Conservation (phyloP, 1,284 basidiomycete species). For the Grifola frondosa region DNA sequence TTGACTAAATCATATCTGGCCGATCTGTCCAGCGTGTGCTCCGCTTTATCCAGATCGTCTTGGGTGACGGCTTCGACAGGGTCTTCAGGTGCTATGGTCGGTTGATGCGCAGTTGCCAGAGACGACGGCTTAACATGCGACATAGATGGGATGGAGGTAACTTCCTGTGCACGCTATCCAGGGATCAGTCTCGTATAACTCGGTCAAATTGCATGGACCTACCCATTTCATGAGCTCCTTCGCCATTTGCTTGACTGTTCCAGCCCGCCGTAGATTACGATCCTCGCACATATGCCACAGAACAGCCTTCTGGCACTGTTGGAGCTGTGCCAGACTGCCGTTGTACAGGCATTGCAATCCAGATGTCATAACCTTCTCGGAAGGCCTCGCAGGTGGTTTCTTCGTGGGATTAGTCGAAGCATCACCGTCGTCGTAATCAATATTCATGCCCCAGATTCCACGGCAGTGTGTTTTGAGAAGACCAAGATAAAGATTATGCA, state of each 20-base stretch:
- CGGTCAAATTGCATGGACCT: too few species aligned
- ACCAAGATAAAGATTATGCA: slow-evolving; percentile 35
- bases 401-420: slow-evolving; percentile 2
- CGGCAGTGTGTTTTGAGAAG: slow-evolving; percentile 25
- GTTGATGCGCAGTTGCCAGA: too few species aligned
- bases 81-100: too few species aligned
- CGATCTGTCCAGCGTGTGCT: too few species aligned
- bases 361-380: not conserved
- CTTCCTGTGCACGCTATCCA: too few species aligned
- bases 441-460: slow-evolving; percentile 28
- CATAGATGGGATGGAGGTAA: too few species aligned
- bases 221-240: not conserved
- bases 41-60: too few species aligned
- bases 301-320: not conserved
- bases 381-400: not conserved
- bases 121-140: too few species aligned
- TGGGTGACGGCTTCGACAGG: too few species aligned
- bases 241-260: not conserved
- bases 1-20: too few species aligned
- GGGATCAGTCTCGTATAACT: too few species aligned
- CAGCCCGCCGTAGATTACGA: not conserved
- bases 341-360: not conserved
- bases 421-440: slow-evolving; percentile 20
- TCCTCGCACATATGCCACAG: slow-evolving; percentile 4
- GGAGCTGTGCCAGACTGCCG: not conserved